Evolutionary conservation across 2,329 filamentous ascomycete genomes (phyloP), one percentile per base, ranked within the genome.

Genomic region (Amauroascus niger): DNA sequence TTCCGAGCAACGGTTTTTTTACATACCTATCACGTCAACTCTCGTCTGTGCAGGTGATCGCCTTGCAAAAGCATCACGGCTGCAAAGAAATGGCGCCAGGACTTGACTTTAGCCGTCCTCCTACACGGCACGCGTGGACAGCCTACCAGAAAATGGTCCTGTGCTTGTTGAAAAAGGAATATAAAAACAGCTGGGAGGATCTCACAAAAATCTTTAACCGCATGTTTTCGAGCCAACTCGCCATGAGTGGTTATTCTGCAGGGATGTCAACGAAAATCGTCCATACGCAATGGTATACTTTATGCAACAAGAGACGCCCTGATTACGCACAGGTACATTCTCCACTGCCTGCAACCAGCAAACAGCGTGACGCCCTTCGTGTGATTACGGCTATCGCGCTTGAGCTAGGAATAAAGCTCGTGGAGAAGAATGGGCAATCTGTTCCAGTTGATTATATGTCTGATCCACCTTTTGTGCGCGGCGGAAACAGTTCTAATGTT

Each of bases 311-410:
- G 0, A 48, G 57, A 0, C 44, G 65, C 28, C 28, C 43, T 0
- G 55, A 66, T 0, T 70, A 62, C 63, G 32, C 49, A 0, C 46
- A 59, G 22, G 63, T 68, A 0, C 61, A 67, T 6, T 28, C 56
- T 61, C 16, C 44, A 16, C 13, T 30, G 26, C n/a, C n/a, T n/a
- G n/a, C n/a, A 30, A 30, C 26, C 26, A 30, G 9, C n/a, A 9
- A 9, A 9, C 26, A 30, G 26, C 26, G 26, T 5, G 26, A 30
- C 9, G 26, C 26, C 4, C 4, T 30, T 4, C 26, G 26, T 30
- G 9, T 30, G n/a, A n/a, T n/a, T n/a, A n/a, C n/a, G n/a, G n/a
- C n/a, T n/a, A n/a, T n/a, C n/a, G n/a, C n/a, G n/a, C n/a, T n/a
- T n/a, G n/a, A n/a, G n/a, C n/a, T n/a, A n/a, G n/a, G n/a, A n/a